Conservation (phyloP, 1,139 yeast species). For the Geotrichum bryndzae region DNA sequence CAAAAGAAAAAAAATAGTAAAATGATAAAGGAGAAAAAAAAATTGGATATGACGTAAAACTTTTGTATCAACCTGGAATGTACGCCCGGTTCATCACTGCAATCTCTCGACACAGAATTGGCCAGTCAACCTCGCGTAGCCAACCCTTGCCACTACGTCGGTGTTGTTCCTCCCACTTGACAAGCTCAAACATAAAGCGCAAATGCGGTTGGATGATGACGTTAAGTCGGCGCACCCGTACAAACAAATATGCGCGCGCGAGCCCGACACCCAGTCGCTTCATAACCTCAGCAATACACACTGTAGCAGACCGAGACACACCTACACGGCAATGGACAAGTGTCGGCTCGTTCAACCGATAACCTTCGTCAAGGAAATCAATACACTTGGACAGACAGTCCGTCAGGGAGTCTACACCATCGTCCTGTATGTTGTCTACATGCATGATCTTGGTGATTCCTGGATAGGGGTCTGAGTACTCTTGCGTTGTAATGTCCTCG, state of each 20-base stretch:
- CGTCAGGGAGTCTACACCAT: slow-evolving; percentile 46
- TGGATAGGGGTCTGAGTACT: slow-evolving; percentile 21
- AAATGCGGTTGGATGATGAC: slow-evolving; percentile 89
- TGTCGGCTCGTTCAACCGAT: slow-evolving; percentile 42
- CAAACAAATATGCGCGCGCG: slow-evolving; percentile 70
- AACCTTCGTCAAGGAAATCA: slow-evolving; percentile 41
- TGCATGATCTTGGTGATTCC: slow-evolving; percentile 36
- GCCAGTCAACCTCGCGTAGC: slow-evolving; percentile 81
- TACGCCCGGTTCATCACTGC: slow-evolving; percentile 66
- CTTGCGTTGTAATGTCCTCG: slow-evolving; percentile 10
- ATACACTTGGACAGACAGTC: slow-evolving; percentile 39
- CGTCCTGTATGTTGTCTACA: slow-evolving; percentile 44
- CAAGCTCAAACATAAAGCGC: slow-evolving; percentile 76
- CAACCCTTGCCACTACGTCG: slow-evolving; percentile 34
- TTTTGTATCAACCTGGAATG: slow-evolving; percentile 26
- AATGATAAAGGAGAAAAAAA: background rate
- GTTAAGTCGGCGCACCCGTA: slow-evolving; percentile 76
- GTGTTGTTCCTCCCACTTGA: slow-evolving; percentile 63
- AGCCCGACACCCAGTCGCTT: slow-evolving; percentile 57
- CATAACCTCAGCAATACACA: slow-evolving; percentile 88
- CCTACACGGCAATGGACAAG: slow-evolving; percentile 89
- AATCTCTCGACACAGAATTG: slow-evolving; percentile 79
- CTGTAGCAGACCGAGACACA: slow-evolving; percentile 84
- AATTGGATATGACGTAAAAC: background rate
- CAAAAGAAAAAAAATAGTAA: background rate